Conservation (phyloP, 2,329 filamentous ascomycete species). For the Canariomyces notabilis region DNA sequence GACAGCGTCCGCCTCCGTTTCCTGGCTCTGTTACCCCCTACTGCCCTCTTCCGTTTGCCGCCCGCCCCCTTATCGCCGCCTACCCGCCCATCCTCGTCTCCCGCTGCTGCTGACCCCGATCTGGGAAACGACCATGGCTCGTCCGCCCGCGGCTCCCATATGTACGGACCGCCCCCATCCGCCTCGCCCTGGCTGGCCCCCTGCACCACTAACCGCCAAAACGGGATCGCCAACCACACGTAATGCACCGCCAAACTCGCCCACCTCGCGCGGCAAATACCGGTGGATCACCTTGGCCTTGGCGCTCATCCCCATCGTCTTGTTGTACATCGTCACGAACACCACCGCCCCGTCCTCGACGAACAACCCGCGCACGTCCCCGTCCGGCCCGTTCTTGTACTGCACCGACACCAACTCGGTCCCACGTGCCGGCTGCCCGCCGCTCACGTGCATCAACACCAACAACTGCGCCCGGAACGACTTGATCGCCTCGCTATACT, state of each 20-base stretch:
- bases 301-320: slow-evolving; percentile 20
- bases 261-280: slow-evolving; percentile 25
- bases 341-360: slow-evolving; percentile 4
- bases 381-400: slow-evolving; percentile 3
- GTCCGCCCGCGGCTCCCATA: slow-evolving; percentile 7
- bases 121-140: background rate
- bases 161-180: slow-evolving; percentile 5
- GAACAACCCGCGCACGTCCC: slow-evolving; percentile 1
- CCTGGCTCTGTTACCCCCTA: background rate
- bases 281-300: slow-evolving; percentile 26
- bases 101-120: too few species aligned
- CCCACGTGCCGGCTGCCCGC: slow-evolving; percentile 4
- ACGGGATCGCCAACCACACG: slow-evolving; percentile 25
- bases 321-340: slow-evolving; percentile 26
- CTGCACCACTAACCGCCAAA: slow-evolving; percentile 6
- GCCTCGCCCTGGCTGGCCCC: background rate
- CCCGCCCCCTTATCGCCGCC: background rate
- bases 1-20: background rate
- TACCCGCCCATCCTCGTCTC: background rate
- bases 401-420: slow-evolving; percentile 4
- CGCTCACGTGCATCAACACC: slow-evolving; percentile 8
- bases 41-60: slow-evolving; percentile 1
- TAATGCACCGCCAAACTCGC: slow-evolving; percentile 26
- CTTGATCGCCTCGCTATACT: slow-evolving; percentile 1
- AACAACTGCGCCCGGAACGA: slow-evolving; percentile 6